Percentiles rank a stretch among this genome's conserved stretches.
Evolutionary conservation across 495 filamentous ascomycete genomes (phyloP).

Genomic region (Rusavskia elegans): DNA sequence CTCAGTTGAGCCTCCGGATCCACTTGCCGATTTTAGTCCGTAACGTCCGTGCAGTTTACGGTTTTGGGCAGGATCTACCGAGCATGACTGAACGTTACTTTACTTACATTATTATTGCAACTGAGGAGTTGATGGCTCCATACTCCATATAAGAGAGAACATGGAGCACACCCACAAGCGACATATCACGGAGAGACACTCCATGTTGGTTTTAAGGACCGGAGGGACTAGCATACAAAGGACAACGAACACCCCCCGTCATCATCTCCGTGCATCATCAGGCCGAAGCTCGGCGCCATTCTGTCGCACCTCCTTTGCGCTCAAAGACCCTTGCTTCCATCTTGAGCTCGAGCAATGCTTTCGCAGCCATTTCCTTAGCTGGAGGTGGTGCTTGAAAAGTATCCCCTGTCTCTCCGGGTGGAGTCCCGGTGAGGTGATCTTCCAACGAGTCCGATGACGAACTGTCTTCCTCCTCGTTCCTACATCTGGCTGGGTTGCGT

Average conservation of each 20-base stretch:
- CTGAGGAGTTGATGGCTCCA: too few relatives aligned
- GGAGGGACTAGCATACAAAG: background rate
- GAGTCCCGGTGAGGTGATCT: background rate
- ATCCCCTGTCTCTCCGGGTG: background rate
- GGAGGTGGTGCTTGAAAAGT: constrained; percentile 10
- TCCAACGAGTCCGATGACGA: background rate
- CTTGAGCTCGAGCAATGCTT: constrained; percentile 1
- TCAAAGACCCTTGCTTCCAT: background rate
- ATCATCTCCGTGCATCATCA: background rate
- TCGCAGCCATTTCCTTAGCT: constrained; percentile 11
- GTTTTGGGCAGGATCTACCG: too few relatives aligned
- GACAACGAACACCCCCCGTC: background rate
- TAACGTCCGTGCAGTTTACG: too few relatives aligned
- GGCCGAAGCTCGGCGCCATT: constrained; percentile 7
- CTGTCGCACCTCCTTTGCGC: background rate
- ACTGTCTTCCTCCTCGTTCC: background rate
- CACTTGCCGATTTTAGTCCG: too few relatives aligned
- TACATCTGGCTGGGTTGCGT: background rate
- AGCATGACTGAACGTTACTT: too few relatives aligned
- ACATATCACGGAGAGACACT: too few relatives aligned
- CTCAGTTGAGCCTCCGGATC: too few relatives aligned
- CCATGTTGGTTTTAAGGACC: background rate
- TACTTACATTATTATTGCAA: too few relatives aligned
- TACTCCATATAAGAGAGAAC: too few relatives aligned
- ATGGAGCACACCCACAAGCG: too few relatives aligned